Percentiles rank a stretch among this genome's conserved stretches.
These are phyloP conservation scores for Sisymbrium irio DNA, from an alignment of 345 rosid species.

Conservation along the genomic window DNA sequence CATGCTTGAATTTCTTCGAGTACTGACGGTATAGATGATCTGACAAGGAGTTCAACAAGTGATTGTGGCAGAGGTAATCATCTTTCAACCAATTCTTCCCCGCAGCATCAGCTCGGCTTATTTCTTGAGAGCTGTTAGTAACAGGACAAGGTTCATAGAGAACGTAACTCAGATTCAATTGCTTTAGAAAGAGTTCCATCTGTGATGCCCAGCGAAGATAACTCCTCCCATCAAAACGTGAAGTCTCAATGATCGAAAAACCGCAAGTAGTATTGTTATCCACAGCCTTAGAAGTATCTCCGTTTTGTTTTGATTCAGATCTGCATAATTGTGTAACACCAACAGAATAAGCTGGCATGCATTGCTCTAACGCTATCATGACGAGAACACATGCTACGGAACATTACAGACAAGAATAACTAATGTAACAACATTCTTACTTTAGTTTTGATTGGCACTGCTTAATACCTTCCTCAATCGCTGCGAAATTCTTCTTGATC, in stretches of 20 bases:
- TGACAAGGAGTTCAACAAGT: constrained; percentile 63
- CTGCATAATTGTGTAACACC: constrained; percentile 14
- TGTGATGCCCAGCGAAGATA: constrained; percentile 56
- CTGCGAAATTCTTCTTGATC: constrained; percentile 48
- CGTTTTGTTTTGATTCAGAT: constrained; percentile 33
- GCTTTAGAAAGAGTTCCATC: constrained; percentile 68
- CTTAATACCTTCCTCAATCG: constrained; percentile 55
- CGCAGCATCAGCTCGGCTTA: constrained; percentile 37
- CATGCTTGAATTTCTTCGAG: constrained; percentile 49
- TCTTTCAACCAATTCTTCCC: constrained; percentile 60
- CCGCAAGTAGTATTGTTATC: constrained; percentile 28
- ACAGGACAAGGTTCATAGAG: constrained; percentile 58
- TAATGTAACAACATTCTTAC: constrained; percentile 36
- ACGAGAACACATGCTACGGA: too few relatives aligned
- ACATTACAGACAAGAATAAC: too few relatives aligned
- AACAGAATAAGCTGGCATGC: neutral
- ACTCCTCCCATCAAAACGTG: constrained; percentile 75
- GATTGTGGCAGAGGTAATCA: constrained; percentile 57
- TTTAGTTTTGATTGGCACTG: constrained; percentile 50
- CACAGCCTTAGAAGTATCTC: constrained; percentile 36
- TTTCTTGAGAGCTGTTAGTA: constrained; percentile 27
- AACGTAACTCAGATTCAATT: constrained; percentile 55
- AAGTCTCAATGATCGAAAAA: constrained; percentile 41
- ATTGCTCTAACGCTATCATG: too few relatives aligned
- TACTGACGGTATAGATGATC: constrained; percentile 60